These are phyloP conservation scores for Kuraishia molischiana DNA, from an alignment of 805 yeast species.

Conservation along the genomic window DNA sequence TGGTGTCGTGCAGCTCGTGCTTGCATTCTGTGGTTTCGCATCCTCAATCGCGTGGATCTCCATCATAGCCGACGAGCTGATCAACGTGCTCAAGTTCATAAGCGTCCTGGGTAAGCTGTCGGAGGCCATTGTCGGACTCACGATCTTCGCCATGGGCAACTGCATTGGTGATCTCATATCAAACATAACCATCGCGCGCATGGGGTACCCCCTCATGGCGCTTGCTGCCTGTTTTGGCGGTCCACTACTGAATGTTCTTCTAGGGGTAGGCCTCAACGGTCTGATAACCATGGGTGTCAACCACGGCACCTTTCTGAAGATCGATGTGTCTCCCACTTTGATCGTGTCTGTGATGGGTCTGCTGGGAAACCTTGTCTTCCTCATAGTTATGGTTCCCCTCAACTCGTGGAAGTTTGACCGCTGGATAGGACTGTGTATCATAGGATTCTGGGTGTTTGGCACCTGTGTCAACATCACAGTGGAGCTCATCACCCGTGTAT, in stretches of 20 bases:
- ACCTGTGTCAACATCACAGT: conserved; percentile 21
- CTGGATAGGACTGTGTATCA: conserved; percentile 26
- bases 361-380: conserved; percentile 25
- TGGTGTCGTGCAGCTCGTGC: conserved; percentile 9
- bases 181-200: conserved; percentile 65
- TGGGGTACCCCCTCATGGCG: conserved; percentile 86
- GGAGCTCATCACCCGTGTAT: too few species aligned
- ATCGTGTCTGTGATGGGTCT: conserved; percentile 32
- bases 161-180: conserved; percentile 87
- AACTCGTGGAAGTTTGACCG: conserved; percentile 31
- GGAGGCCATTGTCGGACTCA: conserved; percentile 77
- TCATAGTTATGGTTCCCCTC: conserved; percentile 27
- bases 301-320: conserved; percentile 9
- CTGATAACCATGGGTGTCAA: conserved; percentile 27
- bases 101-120: conserved; percentile 52
- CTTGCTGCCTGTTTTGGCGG: conserved; percentile 95
- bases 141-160: conserved; percentile 87
- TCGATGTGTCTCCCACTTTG: conserved; percentile 27
- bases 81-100: conserved; percentile 49
- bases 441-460: conserved; percentile 30
- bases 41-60: conserved; percentile 64
- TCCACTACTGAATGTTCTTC: conserved; percentile 66
- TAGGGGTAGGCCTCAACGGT: conserved; percentile 78
- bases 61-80: conserved; percentile 58
- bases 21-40: conserved; percentile 51